These are phyloP conservation scores for Mrakia blollopis DNA, from an alignment of 768 basidiomycete genomes.

Conservation along the genomic window DNA sequence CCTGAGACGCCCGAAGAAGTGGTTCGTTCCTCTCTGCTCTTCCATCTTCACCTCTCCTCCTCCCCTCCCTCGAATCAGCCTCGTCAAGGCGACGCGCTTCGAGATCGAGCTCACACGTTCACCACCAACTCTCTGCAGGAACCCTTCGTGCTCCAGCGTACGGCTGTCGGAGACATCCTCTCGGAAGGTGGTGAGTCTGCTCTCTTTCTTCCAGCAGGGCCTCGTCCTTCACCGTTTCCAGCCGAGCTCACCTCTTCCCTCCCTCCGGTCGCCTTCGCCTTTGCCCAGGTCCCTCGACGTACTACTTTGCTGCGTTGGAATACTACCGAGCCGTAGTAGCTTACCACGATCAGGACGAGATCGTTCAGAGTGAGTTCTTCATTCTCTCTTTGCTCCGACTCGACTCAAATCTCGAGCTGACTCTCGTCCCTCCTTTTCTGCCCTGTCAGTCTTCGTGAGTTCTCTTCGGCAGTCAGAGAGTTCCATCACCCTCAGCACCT, in stretches of 20 bases:
- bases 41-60: not conserved
- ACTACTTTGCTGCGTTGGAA: conserved; percentile 14
- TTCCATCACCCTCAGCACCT: not conserved
- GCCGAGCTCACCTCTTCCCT: not conserved
- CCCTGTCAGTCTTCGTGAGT: not conserved
- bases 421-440: not conserved
- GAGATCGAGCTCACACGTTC: too few species aligned
- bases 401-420: not conserved
- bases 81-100: not conserved
- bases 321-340: conserved; percentile 10
- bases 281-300: not conserved
- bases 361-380: not conserved
- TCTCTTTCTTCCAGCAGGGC: too few species aligned
- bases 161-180: conserved; percentile 4
- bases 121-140: not conserved
- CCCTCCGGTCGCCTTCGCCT: not conserved
- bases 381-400: not conserved
- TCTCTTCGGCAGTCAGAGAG: not conserved
- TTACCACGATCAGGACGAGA: conserved; percentile 10
- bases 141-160: conserved; percentile 9
- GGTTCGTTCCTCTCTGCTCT: not conserved
- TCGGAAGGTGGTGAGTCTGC: conserved; percentile 7
- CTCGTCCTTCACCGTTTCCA: not conserved
- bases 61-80: not conserved
- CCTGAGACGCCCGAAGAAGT: conserved; percentile 11